Percentiles rank a stretch among this genome's conserved stretches.
phyloP scores from a whole-genome alignment of 169 alveolate species.

The Cryptosporidium meleagridis region DNA sequence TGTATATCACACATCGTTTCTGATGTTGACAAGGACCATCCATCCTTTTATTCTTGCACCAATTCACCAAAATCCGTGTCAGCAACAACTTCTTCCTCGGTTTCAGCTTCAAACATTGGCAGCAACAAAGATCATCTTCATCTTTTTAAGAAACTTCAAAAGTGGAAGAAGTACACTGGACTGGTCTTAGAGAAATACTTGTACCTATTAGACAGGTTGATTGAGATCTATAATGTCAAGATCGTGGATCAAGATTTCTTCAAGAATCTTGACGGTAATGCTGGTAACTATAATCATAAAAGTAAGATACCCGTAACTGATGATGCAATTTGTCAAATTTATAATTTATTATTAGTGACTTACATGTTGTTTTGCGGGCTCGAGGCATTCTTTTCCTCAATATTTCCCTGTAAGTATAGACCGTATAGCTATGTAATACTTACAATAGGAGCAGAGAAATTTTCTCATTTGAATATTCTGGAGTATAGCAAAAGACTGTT shows the following conservation, averaged over 20 bases:
- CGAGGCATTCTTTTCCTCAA: slow-evolving; percentile 52
- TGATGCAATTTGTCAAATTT: background rate
- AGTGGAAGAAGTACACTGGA: slow-evolving; percentile 41
- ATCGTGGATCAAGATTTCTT: background rate
- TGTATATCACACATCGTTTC: slow-evolving; percentile 20
- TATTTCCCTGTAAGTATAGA: slow-evolving; percentile 44
- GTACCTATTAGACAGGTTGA: background rate
- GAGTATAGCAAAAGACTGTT: slow-evolving; percentile 19
- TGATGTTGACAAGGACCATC: background rate
- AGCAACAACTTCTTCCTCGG: background rate
- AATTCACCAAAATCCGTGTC: background rate
- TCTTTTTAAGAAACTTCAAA: background rate
- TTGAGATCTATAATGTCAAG: background rate
- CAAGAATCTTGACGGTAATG: no score
- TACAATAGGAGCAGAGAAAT: slow-evolving; percentile 72
- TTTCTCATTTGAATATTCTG: slow-evolving; percentile 24
- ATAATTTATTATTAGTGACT: slow-evolving; percentile 13
- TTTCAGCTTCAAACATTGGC: background rate
- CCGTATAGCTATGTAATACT: slow-evolving; percentile 47
- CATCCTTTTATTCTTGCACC: background rate
- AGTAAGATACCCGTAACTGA: background rate
- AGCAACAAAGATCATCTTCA: background rate
- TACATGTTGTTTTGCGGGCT: slow-evolving; percentile 44
- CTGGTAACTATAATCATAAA: background rate
- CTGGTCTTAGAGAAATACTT: slow-evolving; percentile 24